phyloP scores from a whole-genome alignment of 805 yeast genomes.

The Wickerhamomyces canadensis region DNA sequence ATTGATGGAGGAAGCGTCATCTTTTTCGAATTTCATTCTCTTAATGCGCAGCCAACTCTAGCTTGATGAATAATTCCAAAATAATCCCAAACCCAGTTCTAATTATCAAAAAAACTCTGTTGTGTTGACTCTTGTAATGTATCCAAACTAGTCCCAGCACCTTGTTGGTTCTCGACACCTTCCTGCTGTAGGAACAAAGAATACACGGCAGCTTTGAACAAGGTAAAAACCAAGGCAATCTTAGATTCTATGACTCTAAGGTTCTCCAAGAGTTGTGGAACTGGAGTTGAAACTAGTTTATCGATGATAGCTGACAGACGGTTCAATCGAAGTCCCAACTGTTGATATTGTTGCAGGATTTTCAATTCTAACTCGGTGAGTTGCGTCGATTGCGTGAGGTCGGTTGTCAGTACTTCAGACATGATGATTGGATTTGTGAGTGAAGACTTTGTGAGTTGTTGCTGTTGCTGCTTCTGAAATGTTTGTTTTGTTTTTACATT shows the following conservation, averaged over 20 bases:
- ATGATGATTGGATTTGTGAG: background rate
- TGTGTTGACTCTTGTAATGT: conserved; percentile 18
- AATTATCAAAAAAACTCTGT: conserved; percentile 11
- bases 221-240: conserved; percentile 57
- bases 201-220: conserved; percentile 67
- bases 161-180: conserved; percentile 14
- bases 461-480: background rate
- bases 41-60: background rate
- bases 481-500: background rate
- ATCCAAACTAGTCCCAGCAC: conserved; percentile 3
- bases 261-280: conserved; percentile 37
- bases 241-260: conserved; percentile 58
- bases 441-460: background rate
- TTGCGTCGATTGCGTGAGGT: conserved; percentile 23
- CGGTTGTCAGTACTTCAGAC: conserved; percentile 6
- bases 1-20: no score
- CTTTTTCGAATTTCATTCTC: no score
- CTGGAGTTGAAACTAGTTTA: conserved; percentile 18
- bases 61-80: no score
- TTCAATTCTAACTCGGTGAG: conserved; percentile 29
- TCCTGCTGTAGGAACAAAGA: conserved; percentile 52
- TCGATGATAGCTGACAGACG: conserved; percentile 20
- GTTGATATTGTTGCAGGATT: conserved; percentile 34
- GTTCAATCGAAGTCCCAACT: conserved; percentile 28
- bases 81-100: no score